Percentiles rank a stretch among this genome's conserved stretches.
phyloP scores from a whole-genome alignment of 2,329 filamentous ascomycete genomes.

The Sporothrix protearum region DNA sequence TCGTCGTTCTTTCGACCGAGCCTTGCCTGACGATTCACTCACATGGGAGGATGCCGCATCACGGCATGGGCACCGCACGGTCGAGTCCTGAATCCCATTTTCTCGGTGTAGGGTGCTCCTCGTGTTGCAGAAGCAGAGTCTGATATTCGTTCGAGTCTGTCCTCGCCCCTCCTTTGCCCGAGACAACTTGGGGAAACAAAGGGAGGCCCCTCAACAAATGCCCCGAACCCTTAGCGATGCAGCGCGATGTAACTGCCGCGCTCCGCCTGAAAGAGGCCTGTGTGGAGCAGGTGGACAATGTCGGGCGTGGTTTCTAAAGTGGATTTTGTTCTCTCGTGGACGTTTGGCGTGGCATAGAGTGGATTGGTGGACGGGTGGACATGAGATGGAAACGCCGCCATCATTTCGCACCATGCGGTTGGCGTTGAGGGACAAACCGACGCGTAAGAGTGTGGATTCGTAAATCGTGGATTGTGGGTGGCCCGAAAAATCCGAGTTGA shows the following conservation, averaged over 20 bases:
- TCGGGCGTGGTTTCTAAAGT: too few species aligned
- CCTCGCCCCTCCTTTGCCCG: neutral
- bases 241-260: too few species aligned
- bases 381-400: neutral
- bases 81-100: too few species aligned
- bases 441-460: neutral
- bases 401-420: neutral
- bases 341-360: neutral
- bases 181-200: neutral
- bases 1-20: neutral
- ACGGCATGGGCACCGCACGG: neutral
- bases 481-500: neutral
- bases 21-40: neutral
- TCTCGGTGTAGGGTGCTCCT: neutral
- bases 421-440: neutral
- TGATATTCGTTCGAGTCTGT: too few species aligned
- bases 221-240: too few species aligned
- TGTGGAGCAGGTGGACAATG: too few species aligned
- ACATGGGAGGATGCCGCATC: neutral
- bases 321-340: neutral
- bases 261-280: too few species aligned
- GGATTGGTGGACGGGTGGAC: neutral
- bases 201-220: too few species aligned
- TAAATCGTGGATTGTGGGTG: neutral
- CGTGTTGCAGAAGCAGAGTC: neutral